These are phyloP conservation scores for Ophiostoma australiae DNA, from an alignment of 2,329 filamentous ascomycete species.

Conservation along the genomic window DNA sequence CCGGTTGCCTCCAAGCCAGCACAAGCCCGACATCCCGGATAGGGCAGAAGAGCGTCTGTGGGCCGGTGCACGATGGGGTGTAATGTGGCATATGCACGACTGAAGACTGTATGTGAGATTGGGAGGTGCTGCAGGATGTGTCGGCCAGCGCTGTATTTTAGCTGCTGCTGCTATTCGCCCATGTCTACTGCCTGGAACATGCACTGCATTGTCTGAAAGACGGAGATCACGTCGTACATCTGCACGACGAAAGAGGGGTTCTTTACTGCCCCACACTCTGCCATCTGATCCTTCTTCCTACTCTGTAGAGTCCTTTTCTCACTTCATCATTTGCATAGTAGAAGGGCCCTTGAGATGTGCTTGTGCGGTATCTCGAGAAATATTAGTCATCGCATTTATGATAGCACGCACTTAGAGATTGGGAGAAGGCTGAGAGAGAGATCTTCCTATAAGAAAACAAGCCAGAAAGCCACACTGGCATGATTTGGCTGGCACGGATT, in stretches of 20 bases:
- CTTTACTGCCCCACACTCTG: background rate
- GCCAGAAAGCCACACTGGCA: background rate
- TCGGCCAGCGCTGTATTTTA: background rate
- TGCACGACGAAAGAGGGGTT: background rate
- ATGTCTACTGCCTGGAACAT: background rate
- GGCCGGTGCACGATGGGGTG: background rate
- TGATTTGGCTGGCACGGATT: background rate
- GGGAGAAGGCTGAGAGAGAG: background rate
- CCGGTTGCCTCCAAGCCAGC: background rate
- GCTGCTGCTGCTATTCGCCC: background rate
- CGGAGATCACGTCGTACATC: background rate
- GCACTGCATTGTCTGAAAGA: background rate
- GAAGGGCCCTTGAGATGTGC: background rate
- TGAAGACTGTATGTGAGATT: background rate
- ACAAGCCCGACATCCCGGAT: background rate
- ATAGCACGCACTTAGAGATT: background rate
- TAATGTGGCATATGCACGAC: background rate
- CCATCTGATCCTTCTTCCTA: background rate
- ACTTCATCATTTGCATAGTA: background rate
- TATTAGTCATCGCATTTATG: background rate
- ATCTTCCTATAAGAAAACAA: background rate
- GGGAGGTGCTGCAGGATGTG: background rate
- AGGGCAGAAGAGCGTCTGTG: constrained; percentile 4
- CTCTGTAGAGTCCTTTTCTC: background rate
- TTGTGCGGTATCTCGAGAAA: background rate